Evolutionary conservation across 495 filamentous ascomycete species (phyloP), one percentile per base, ranked within the genome.

Genomic region (Diplogelasinospora grovesii): DNA sequence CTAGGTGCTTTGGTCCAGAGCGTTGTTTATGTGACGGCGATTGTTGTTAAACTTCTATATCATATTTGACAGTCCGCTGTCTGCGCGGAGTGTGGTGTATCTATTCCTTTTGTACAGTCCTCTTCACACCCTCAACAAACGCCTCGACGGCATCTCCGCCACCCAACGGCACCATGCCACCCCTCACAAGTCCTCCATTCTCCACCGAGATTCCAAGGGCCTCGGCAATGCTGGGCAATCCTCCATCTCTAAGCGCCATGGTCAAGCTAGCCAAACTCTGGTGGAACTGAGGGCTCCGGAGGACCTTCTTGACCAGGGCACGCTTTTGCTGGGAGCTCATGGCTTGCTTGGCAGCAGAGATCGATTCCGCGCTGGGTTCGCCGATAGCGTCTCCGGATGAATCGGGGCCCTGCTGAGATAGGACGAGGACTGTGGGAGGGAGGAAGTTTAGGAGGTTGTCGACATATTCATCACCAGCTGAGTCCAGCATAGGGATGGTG

Each of bases 231-330:
- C 77, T 90, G 9, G 89, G 86, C 35, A 99, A 64, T 0, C 87
- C 92, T n/a, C 92, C 92, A 53, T 99, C 90, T 41, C 90, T 68
- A 31, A 99, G 70, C 16, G 92, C 92, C 55, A 84, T 73, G 1
- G 89, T 95, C 45, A 97, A 64, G 50, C 84, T 89, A 0, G 79
- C 74, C 23, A 94, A 61, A 50, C 86, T 90, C 57, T 99, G 92
- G 37, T 72, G 73, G 53, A 99, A 89, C 50, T 97, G 92, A 22
- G 92, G 92, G 48, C 83, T 89, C 37, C 83, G 79, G n/a, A 97
- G 65, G 11, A 96, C 88, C 49, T 79, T 81, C 60, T 77, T 77
- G 15, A 99, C 58, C 3, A 96, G 79, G 5, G 79, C 74, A 52
- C 79, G 84, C 72, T 96, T 96, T 59, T 95, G 82, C 5, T 70